Base-by-base conservation (phyloP, 805 yeast species). In the Candida quercuum region DNA sequence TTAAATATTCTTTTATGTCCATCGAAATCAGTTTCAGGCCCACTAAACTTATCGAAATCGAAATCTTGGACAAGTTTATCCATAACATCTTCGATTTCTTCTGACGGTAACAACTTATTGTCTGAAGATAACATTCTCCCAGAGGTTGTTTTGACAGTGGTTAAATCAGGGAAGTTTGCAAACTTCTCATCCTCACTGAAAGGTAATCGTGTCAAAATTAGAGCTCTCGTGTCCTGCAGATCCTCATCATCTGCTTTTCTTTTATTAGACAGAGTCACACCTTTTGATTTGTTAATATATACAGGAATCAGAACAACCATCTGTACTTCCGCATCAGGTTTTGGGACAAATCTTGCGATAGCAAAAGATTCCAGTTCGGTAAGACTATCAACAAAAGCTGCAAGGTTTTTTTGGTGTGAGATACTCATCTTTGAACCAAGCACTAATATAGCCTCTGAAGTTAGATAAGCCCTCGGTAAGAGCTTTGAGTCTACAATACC, bases 181-280 rank as follows among this genome's bases (percentile, higher is more conserved):
- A 77, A 64, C 46, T 75, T 74, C 44, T 78, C 82, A 55, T 88
- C 96, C 45, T 86, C 95, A 30, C 72, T 71, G 56, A 74, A 85
- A 2, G 96, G 93, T 11, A 87, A 53, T 32, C 79, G 63, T 11
- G 69, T 68, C 45, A 79, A 53, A 1, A 72, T 59, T 37, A 86
- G 67, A 0, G 70, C 67, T 41, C 72, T 63, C 15, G 54, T 40
- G 12, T 54, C 51, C 14, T 36, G 41, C 22, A 40, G 13, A 7
- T 36, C 38, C 3, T 30, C 42, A 14, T 51, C 60, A 5, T 40
- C 39, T 11, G 46, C 33, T 6, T 48, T 40, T 22, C 59, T 52
- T 30, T 60, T 59, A 1, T 36, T 41, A 3, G 2, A 39, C 48
- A 26, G 7, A 14, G 4, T 44, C 51, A 11, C 32, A 39, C 25